A percentile compares a stretch with the other conserved stretches of the same genome.
These are phyloP conservation scores for Moesziomyces sp. DNA, from an alignment of 1,284 basidiomycete genomes.

Conservation along the genomic window DNA sequence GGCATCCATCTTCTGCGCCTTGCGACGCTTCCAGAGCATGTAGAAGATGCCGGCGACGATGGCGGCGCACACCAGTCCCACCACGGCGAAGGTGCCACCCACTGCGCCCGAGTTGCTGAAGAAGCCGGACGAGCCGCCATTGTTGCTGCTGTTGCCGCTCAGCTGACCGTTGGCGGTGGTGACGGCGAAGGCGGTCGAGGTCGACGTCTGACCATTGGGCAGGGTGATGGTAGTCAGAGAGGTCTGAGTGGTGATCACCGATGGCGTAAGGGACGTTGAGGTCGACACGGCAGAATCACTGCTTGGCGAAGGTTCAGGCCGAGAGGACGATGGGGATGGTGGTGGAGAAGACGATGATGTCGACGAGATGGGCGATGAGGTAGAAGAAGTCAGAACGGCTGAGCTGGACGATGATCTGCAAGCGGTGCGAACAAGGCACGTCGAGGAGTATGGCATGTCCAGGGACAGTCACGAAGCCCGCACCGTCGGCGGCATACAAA, in stretches of 20 bases:
- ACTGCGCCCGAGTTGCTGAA: slow-evolving; percentile 65
- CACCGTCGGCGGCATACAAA: slow-evolving; percentile 19
- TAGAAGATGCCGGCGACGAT: slow-evolving; percentile 57
- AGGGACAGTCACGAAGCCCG: neutral
- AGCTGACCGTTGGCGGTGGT: slow-evolving; percentile 47
- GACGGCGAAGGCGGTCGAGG: slow-evolving; percentile 46
- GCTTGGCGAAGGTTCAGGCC: slow-evolving; percentile 3
- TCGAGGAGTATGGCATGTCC: slow-evolving; percentile 1
- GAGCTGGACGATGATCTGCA: slow-evolving; percentile 30
- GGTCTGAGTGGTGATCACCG: slow-evolving; percentile 44
- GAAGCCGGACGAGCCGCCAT: slow-evolving; percentile 42
- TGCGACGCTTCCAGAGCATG: slow-evolving; percentile 59
- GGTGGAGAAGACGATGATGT: slow-evolving; percentile 12
- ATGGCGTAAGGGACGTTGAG: slow-evolving; percentile 24
- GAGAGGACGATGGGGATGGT: slow-evolving; percentile 5
- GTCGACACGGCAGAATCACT: slow-evolving; percentile 22
- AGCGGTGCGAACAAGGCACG: slow-evolving; percentile 4
- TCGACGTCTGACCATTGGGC: slow-evolving; percentile 42
- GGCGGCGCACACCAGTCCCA: slow-evolving; percentile 59
- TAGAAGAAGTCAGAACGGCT: slow-evolving; percentile 38
- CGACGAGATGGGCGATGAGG: slow-evolving; percentile 13
- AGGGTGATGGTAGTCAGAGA: slow-evolving; percentile 41
- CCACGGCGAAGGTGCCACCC: slow-evolving; percentile 66
- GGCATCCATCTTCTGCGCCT: slow-evolving; percentile 65
- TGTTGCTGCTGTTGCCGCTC: slow-evolving; percentile 26